A percentile compares a stretch with the other conserved stretches of the same genome.
Conservation (phyloP, 1,284 basidiomycete species). For the Ganoderma sp. region DNA sequence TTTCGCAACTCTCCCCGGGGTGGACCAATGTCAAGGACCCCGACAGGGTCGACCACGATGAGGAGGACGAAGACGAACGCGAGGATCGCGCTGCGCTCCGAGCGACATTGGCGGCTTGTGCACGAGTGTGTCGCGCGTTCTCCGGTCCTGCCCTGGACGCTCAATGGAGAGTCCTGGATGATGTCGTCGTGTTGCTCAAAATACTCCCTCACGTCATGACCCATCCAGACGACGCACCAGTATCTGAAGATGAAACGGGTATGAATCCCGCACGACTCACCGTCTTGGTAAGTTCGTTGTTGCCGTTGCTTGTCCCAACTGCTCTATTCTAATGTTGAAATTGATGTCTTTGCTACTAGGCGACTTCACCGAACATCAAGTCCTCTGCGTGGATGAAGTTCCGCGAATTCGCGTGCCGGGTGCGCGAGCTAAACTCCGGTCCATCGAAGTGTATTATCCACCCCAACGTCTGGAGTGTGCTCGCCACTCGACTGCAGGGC, state of each 20-base stretch:
- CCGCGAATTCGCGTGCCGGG: not conserved
- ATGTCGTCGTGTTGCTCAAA: not conserved
- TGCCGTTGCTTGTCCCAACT: not conserved
- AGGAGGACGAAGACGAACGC: not conserved
- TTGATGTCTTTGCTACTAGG: not conserved
- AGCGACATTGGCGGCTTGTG: not conserved
- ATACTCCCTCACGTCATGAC: not conserved
- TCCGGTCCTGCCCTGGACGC: slow-evolving; percentile 4
- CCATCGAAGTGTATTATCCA: not conserved
- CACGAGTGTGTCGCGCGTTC: slow-evolving; percentile 6
- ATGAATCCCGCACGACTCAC: not conserved
- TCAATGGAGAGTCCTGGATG: slow-evolving; percentile 4
- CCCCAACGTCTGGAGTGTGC: not conserved
- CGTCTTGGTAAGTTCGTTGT: not conserved
- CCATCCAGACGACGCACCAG: not conserved
- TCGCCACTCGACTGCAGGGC: not conserved
- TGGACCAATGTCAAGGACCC: not conserved
- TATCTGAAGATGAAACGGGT: not conserved
- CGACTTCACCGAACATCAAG: not conserved
- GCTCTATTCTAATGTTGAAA: not conserved
- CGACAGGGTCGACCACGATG: not conserved
- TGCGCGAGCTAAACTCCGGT: not conserved
- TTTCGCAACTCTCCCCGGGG: not conserved
- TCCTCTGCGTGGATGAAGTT: not conserved
- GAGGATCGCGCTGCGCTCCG: not conserved